Evolutionary conservation across 1,139 yeast genomes (phyloP).

Genomic region (Saccharomyces hybrid): DNA sequence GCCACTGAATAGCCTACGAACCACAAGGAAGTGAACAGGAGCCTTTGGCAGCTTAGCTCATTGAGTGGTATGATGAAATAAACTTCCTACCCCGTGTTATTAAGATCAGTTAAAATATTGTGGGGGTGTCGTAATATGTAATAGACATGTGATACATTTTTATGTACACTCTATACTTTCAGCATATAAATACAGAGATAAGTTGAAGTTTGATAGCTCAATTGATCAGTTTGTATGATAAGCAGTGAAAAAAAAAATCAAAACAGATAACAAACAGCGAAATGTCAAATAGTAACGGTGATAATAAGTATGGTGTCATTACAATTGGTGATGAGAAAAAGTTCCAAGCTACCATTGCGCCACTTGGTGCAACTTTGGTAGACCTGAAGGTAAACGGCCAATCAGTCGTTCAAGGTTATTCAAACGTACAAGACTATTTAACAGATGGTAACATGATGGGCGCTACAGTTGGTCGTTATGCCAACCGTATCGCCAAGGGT

Average conservation of each 20-base stretch:
- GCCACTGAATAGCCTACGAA: not conserved
- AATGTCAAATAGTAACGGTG: not conserved
- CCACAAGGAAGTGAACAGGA: not conserved
- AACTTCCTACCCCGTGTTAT: not conserved
- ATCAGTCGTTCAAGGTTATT: constrained; percentile 31
- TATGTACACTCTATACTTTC: not conserved
- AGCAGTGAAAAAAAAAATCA: not conserved
- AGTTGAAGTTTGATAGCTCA: not conserved
- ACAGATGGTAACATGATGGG: constrained; percentile 47
- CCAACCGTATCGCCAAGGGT: constrained; percentile 49
- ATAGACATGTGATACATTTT: not conserved
- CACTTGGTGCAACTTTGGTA: constrained; percentile 36
- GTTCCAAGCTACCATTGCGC: not conserved
- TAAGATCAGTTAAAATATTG: not conserved
- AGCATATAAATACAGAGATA: not conserved
- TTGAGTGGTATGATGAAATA: not conserved
- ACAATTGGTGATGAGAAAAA: not conserved
- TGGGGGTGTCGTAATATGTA: not conserved
- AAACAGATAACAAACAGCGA: not conserved
- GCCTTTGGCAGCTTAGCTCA: not conserved
- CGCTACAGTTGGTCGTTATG: constrained; percentile 54
- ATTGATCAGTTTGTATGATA: not conserved
- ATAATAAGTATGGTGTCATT: constrained; percentile 35
- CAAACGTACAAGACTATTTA: constrained; percentile 34
- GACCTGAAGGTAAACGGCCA: constrained; percentile 33